Evolutionary conservation across 208 protist genomes (phyloP), one percentile per base, ranked within the genome.

Genomic region (Trypanosoma boissoni): DNA sequence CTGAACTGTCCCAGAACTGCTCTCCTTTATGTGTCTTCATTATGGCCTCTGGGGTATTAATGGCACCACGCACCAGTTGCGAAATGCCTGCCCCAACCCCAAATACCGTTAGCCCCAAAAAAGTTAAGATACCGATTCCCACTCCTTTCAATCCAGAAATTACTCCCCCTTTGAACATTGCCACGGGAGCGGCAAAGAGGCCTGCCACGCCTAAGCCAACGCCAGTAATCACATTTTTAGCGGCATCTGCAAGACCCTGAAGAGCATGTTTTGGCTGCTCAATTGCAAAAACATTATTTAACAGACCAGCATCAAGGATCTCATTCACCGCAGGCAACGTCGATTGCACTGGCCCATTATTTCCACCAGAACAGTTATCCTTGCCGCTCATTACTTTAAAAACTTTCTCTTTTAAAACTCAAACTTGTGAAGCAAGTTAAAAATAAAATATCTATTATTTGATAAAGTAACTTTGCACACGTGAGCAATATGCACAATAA

Each of bases 1-100:
- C 23, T 27, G 42, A 56, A 51, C 65, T 74, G 69, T 86, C 75
- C 80, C 83, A 90, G 53, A 75, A 72, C 4, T 60, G 39, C 28
- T 76, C 69, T 7, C 71, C 77, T 14, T 44, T 49, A 37, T 24
- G 51, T 5, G 63, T 58, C 55, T 75, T 64, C 0, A 28, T 62
- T 18, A 84, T 45, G 1, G 83, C 80, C 14, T 68, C 45, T 2
- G 44, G 52, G 12, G 83, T 86, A 58, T 86, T 78, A 51, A 14
- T 36, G 18, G 76, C 49, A 20, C 83, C 83, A 8, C 60, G 58
- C 20, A 58, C 37, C 2, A 80, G 28, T 64, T 86, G 78, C 29
- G 52, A 32, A 18, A 43, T 65, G 2, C 79, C 78, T 7, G 64
- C 46, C 32, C 46, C 70, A 16, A 64, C 41, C 9, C 83, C 83